These are phyloP conservation scores for Euphorbia lathyris DNA, from an alignment of 345 rosid species.

Conservation along the genomic window DNA sequence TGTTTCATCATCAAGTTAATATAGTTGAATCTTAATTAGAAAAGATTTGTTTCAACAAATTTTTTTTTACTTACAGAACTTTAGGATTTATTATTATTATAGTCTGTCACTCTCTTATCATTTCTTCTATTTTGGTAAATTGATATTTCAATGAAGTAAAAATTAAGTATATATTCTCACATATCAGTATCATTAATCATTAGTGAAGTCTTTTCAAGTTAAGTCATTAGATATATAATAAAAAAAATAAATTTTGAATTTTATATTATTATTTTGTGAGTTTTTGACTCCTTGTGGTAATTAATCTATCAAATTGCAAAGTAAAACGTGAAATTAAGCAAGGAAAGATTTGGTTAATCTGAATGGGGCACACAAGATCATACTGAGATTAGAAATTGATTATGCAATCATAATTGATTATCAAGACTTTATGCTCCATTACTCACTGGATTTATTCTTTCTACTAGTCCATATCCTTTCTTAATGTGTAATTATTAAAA, in stretches of 20 bases:
- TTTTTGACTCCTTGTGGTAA: neutral
- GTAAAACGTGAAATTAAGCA: neutral
- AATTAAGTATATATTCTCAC: too few relatives aligned
- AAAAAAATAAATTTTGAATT: neutral
- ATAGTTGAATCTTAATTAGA: too few relatives aligned
- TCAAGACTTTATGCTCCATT: conserved; percentile 9
- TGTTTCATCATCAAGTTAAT: too few relatives aligned
- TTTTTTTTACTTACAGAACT: too few relatives aligned
- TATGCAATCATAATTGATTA: neutral
- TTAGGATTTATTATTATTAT: too few relatives aligned
- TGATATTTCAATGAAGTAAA: too few relatives aligned
- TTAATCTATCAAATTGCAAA: neutral
- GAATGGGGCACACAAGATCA: conserved; percentile 15
- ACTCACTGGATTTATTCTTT: neutral
- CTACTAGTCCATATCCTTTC: neutral
- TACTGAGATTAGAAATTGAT: conserved; percentile 9
- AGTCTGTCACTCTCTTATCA: too few relatives aligned
- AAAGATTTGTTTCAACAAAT: too few relatives aligned
- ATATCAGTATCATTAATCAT: neutral
- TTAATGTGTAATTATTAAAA: neutral
- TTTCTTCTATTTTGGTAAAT: too few relatives aligned
- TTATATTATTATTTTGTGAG: neutral
- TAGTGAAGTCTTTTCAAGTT: neutral
- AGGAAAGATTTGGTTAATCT: conserved; percentile 5
- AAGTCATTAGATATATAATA: neutral